Evolutionary conservation across 225 moss, liverwort and hornwort species (phyloP).

Genomic region (Bryum argenteum): DNA sequence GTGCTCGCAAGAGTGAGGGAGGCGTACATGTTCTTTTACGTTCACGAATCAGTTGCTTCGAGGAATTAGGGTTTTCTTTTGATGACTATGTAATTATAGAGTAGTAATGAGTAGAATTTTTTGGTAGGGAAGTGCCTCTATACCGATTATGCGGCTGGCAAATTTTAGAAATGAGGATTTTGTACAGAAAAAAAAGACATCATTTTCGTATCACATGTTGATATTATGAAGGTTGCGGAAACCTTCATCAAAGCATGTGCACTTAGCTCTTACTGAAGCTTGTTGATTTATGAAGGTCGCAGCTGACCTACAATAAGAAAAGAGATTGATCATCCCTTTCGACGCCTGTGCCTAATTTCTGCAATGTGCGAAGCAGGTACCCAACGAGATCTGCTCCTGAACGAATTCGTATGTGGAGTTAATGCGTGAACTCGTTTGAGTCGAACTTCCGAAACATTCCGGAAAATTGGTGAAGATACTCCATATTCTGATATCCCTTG

Average conservation of each 20-base stretch:
- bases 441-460: no score
- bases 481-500: no score
- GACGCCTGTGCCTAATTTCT: no score
- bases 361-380: no score
- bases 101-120: slow-evolving; percentile 13
- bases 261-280: not conserved
- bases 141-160: slow-evolving; percentile 16
- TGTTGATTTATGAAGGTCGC: slow-evolving; percentile 18
- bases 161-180: slow-evolving; percentile 7
- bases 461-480: no score
- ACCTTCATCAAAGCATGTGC: slow-evolving; percentile 5
- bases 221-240: not conserved
- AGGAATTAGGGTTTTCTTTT: not conserved
- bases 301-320: slow-evolving; percentile 1
- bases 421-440: no score
- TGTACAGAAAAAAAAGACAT: slow-evolving; percentile 13
- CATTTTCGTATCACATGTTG: not conserved
- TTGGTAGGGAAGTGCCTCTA: slow-evolving; percentile 17
- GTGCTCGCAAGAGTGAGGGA: slow-evolving; percentile 52
- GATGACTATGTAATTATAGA: slow-evolving; percentile 9
- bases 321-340: no score
- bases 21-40: slow-evolving; percentile 62
- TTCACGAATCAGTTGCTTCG: slow-evolving; percentile 33
- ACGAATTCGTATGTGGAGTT: no score
- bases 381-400: no score